Percentiles rank a stretch among this genome's conserved stretches.
Conservation (phyloP, 2,329 filamentous ascomycete species). For the Diaporthe capsici region DNA sequence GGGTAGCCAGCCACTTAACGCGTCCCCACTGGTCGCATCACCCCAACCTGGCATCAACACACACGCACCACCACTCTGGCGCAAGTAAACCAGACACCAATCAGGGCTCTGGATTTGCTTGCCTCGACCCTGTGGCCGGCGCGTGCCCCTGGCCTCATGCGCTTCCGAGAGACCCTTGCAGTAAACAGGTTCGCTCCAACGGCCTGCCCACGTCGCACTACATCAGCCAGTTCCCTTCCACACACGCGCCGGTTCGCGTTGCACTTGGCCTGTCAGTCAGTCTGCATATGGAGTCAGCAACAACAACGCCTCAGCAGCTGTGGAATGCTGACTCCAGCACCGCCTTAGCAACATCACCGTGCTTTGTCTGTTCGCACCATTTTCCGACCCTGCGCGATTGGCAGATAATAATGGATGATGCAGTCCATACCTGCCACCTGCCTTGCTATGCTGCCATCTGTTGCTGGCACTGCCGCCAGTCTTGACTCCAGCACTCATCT, state of each 20-base stretch:
- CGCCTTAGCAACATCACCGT: neutral
- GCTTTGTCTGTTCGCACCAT: constrained; percentile 1
- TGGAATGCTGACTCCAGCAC: constrained; percentile 23
- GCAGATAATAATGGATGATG: neutral
- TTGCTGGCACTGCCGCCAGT: neutral
- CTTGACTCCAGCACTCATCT: neutral
- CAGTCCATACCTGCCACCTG: neutral
- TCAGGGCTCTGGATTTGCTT: constrained; percentile 17
- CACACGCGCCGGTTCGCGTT: constrained; percentile 36
- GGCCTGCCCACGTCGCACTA: constrained; percentile 14
- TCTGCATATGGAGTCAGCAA: neutral
- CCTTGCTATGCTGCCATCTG: neutral
- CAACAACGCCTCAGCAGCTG: constrained; percentile 1
- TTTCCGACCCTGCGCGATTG: neutral
- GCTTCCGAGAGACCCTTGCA: neutral
- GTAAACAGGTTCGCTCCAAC: constrained; percentile 21
- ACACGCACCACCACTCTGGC: neutral
- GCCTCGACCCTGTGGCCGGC: constrained; percentile 8
- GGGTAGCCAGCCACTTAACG: constrained; percentile 30
- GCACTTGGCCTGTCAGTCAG: neutral
- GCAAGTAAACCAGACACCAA: neutral
- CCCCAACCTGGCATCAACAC: constrained; percentile 12
- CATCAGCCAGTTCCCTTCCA: neutral
- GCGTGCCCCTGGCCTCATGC: constrained; percentile 2
- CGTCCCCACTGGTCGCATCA: constrained; percentile 31